Base-by-base conservation (phyloP, 139 green algal genomes). In the Zygnema cylindricum region DNA sequence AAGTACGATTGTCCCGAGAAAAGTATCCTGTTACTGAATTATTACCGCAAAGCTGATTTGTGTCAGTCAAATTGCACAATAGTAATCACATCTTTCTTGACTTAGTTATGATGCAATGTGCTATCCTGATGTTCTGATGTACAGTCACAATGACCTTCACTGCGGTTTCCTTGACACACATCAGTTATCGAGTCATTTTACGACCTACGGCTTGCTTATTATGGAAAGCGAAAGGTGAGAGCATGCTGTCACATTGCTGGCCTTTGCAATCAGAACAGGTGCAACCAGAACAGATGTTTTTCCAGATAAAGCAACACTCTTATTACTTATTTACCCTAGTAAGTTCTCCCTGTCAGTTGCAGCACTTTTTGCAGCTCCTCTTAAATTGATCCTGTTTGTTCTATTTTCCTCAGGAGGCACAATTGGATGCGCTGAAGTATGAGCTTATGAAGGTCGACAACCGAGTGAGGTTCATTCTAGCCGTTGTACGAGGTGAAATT, bases 381-480 rank as follows among this genome's bases (percentile, higher is more conserved):
- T 63, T 63, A 63, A 63, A 63, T 16, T 63, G 49, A 25, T 63
- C 49, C 16, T 25, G 16, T 16, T 63, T 63, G 16, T 63, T 63
- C 49, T 63, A 63, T 16, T 63, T 63, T 63, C 7, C 49, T 35
- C 85, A 92, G 87, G 84, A 57, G 40, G 32, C 36, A 35, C 63
- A 90, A 54, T 25, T 90, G 71, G 83, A 57, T 35, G 35, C 76
- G 21, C 55, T 88, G 21, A 2, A 96, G 89, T 86, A 87, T 39
- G 95, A 98, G 78, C 85, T 98, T 91, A 85, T 88, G 77, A 93
- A 94, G 71, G 88, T 97, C n/a, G 92, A 91, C 90, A 99, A 98
- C 93, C 95, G 95, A 84, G 93, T 87, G 78, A 93, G 96, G 77
- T 99, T 99, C 94, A 99, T 99, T 84, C 86, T 97, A 63, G 95